Conservation (phyloP, 768 basidiomycete genomes). For the Auriscalpium microsporum region DNA sequence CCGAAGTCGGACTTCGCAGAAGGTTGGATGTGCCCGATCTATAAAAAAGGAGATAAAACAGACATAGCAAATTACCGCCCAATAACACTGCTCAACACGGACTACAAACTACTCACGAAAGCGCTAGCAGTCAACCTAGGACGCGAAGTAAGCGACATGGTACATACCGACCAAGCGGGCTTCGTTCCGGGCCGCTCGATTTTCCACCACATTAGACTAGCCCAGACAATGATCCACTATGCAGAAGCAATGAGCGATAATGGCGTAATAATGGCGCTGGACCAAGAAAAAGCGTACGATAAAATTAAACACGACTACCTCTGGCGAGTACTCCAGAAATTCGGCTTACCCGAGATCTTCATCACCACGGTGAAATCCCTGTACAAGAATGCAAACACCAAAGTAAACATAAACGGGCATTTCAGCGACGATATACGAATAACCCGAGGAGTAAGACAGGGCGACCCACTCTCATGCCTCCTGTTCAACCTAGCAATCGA, state of each 20-base stretch:
- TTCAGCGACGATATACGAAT: neutral
- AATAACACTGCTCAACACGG: neutral
- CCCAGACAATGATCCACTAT: neutral
- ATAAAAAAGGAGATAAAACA: neutral
- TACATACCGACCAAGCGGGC: conserved; percentile 4
- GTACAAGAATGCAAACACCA: neutral
- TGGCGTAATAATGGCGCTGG: neutral
- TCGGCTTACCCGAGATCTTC: neutral
- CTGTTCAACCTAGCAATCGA: neutral
- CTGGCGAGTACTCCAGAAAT: neutral
- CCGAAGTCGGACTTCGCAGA: neutral
- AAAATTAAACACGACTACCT: conserved; percentile 13
- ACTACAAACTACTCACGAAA: neutral
- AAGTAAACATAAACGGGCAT: too few species aligned
- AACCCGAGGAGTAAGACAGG: neutral
- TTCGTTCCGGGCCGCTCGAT: conserved; percentile 5
- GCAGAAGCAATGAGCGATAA: neutral
- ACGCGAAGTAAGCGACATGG: too few species aligned
- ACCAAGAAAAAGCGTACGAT: conserved; percentile 11
- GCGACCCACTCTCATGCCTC: neutral
- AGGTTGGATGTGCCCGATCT: conserved; percentile 2
- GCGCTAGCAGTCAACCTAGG: neutral
- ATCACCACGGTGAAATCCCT: neutral
- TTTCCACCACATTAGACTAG: neutral
- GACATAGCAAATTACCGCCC: neutral